Percentiles rank a stretch among this genome's conserved stretches.
These are phyloP conservation scores for Paraphoma chrysanthemicola DNA, from an alignment of 2,329 filamentous ascomycete species.

Conservation along the genomic window DNA sequence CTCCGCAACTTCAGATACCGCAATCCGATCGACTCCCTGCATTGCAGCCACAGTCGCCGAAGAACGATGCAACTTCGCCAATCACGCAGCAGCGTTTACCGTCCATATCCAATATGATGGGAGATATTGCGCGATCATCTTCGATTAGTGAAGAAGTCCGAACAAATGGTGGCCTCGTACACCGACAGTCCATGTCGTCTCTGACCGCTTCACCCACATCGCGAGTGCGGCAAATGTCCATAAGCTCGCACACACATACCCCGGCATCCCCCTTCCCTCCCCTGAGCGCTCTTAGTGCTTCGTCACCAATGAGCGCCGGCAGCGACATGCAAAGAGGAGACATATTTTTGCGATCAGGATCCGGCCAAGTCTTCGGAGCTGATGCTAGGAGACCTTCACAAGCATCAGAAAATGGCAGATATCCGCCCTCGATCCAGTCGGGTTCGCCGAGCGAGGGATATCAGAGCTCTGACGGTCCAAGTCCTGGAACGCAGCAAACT, in stretches of 20 bases:
- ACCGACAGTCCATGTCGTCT: conserved; percentile 47
- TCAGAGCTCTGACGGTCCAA: conserved; percentile 46
- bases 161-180: conserved; percentile 31
- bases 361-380: conserved; percentile 35
- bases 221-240: conserved; percentile 39
- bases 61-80: conserved; percentile 39
- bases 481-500: conserved; percentile 35
- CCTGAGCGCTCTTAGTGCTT: conserved; percentile 38
- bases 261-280: conserved; percentile 39
- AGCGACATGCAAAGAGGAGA: conserved; percentile 38
- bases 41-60: conserved; percentile 43
- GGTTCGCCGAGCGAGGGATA: conserved; percentile 44
- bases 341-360: conserved; percentile 39
- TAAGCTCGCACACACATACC: conserved; percentile 42
- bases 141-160: conserved; percentile 37
- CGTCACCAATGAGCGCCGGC: conserved; percentile 40
- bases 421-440: conserved; percentile 40
- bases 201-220: conserved; percentile 45
- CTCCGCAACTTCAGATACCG: conserved; percentile 43
- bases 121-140: conserved; percentile 44
- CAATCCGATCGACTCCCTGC: conserved; percentile 43
- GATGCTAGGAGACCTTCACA: conserved; percentile 45
- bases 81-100: conserved; percentile 39
- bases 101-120: conserved; percentile 39
- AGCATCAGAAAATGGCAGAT: conserved; percentile 41